Evolutionary conservation across 2,329 filamentous ascomycete species (phyloP), one percentile per base, ranked within the genome.

Genomic region (Cordyceps militaris): DNA sequence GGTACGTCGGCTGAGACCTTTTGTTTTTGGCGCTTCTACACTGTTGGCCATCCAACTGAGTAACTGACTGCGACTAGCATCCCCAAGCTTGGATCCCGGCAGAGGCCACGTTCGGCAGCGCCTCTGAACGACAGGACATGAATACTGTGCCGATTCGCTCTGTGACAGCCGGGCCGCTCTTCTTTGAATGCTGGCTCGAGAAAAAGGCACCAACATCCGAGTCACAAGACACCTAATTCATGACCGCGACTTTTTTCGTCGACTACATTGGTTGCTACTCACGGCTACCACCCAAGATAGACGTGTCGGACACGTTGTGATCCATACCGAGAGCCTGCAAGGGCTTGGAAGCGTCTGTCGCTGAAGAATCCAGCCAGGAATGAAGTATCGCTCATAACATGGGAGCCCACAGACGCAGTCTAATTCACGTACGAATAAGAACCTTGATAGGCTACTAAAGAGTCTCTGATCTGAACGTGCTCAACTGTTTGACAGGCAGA

Each of bases 121-220:
- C 23, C 3, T 10, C 32, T 13, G 11, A 9, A n/a, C 36, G 7
- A 3, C 38, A 30, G 42, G 53, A 54, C 16, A 40, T 56, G 24
- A 51, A n/a, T 16, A 60, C 59, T n/a, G 78, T 69, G 1, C 75
- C 82, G 11, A 67, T 85, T 36, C 77, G 81, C 34, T 73, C 79
- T 5, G 78, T 84, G 1, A 76, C 76, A 59, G 76, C 84, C 52
- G 77, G 85, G 47, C 76, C 85, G 61, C 65, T 89, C 57, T 76
- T 86, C 71, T 76, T 87, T 68, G 85, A 88, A 75, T 78, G 86
- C 74, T 76, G 86, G 84, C 69, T 88, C 62, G 74, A 89, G 70
- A 72, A 86, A 76, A 50, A 26, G 10, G 21, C 23, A 1, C 13
- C 24, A 10, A 6, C 24, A 16, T 21, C 28, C 10, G 46, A 57